A percentile compares a stretch with the other conserved stretches of the same genome.
Conservation (phyloP, 2,329 filamentous ascomycete species). For the Aureobasidium sp. region DNA sequence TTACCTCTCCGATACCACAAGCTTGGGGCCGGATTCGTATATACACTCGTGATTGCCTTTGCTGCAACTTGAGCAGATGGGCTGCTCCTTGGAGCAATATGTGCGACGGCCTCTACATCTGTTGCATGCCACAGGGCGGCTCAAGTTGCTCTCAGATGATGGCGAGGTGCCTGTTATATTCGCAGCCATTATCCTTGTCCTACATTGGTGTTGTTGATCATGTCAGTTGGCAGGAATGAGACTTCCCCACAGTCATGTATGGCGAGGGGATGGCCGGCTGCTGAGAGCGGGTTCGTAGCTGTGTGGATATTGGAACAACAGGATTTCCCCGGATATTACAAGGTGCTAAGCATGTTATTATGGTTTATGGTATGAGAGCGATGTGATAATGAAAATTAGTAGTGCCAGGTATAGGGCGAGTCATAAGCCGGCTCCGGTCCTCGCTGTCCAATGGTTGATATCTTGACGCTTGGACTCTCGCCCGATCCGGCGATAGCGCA, state of each 20-base stretch:
- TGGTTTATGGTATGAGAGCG: not conserved
- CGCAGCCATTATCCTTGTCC: not conserved
- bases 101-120: conserved; percentile 8
- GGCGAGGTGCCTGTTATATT: conserved; percentile 5
- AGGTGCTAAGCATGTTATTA: not conserved
- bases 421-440: not conserved
- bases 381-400: conserved; percentile 7
- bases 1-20: not conserved
- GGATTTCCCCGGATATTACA: not conserved
- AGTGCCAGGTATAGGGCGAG: not conserved
- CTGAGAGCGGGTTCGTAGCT: not conserved
- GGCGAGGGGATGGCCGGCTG: not conserved
- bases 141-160: not conserved
- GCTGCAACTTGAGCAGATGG: not conserved
- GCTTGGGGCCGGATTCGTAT: not conserved
- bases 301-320: not conserved
- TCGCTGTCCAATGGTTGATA: not conserved
- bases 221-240: not conserved
- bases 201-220: not conserved
- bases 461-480: not conserved
- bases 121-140: not conserved
- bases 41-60: not conserved
- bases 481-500: not conserved
- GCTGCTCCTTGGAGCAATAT: conserved; percentile 14
- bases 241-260: not conserved